Base-by-base conservation (phyloP, 371 early-diverging fungal genomes). In the Saksenaea vasiformis region DNA sequence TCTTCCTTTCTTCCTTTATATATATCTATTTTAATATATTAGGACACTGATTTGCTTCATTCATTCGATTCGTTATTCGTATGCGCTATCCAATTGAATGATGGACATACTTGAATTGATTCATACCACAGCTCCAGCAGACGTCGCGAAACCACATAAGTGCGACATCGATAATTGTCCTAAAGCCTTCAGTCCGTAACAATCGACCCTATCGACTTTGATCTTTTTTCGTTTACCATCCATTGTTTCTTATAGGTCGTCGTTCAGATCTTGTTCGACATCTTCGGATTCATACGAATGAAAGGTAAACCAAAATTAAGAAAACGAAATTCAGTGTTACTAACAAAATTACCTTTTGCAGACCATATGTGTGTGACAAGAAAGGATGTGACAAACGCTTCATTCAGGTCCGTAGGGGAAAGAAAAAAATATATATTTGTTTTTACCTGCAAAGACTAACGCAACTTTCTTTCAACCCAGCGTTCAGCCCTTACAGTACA, bases 401-500 rank as follows among this genome's bases (percentile, higher is more conserved):
- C 65, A 87, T 91, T 69, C 91, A 91, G 73, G 79, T 78, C 13
- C 35, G 39, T 26, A 19, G 35, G 35, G 39, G n/a, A 54, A 61
- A 35, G 51, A 36, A 54, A 34, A n/a, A 22, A 34, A 53, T 15
- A 19, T 26, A 58, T 56, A 26, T 58, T 56, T 63, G 19, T 15
- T 56, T 61, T 66, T 34, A 26, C 53, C 31, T 59, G 28, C 56
- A 39, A 39, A 37, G 37, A 60, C 31, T 44, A 65, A 54, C 55
- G 58, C 24, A 56, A 24, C 47, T 47, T 7, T 7, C 76, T 78
- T 56, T 88, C 84, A 64, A 82, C 86, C 64, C 86, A 91, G 84
- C 78, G 87, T 56, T 92, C 92, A 17, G 92, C 92, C 54, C 79
- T 92, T 63, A 90, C 87, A 0, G 91, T 91, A 51, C 93, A 92